These are phyloP conservation scores for Didymella lethalis DNA, from an alignment of 2,329 filamentous ascomycete genomes.

Conservation along the genomic window DNA sequence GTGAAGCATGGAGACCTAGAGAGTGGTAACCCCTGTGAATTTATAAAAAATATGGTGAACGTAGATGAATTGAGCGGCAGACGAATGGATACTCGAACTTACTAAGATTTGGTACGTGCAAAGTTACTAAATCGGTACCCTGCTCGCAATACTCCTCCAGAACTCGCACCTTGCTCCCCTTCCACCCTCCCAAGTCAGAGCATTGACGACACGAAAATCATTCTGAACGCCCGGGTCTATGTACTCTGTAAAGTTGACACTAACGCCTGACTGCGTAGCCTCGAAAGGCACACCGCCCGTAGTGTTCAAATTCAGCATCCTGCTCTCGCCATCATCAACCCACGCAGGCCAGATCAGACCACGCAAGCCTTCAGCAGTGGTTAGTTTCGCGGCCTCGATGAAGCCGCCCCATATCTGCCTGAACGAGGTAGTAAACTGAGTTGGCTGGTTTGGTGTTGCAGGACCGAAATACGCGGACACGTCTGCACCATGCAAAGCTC, in stretches of 20 bases:
- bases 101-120: too few species aligned
- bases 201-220: conserved; percentile 18
- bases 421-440: conserved; percentile 5
- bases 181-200: conserved; percentile 26
- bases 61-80: too few species aligned
- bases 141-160: conserved; percentile 3
- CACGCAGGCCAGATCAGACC: conserved; percentile 7
- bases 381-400: neutral
- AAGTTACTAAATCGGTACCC: conserved; percentile 1
- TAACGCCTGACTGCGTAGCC: neutral
- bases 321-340: conserved; percentile 6
- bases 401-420: conserved; percentile 9
- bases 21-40: too few species aligned
- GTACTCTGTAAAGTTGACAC: conserved; percentile 16
- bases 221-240: conserved; percentile 22
- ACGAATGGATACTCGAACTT: too few species aligned
- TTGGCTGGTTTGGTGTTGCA: conserved; percentile 10
- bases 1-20: too few species aligned
- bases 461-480: conserved; percentile 31
- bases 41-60: too few species aligned
- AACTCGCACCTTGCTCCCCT: conserved; percentile 24
- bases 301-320: conserved; percentile 11
- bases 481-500: conserved; percentile 30
- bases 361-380: neutral
- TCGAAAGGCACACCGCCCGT: conserved; percentile 4